Conservation (phyloP, 345 rosid species). For the Viola odorata region DNA sequence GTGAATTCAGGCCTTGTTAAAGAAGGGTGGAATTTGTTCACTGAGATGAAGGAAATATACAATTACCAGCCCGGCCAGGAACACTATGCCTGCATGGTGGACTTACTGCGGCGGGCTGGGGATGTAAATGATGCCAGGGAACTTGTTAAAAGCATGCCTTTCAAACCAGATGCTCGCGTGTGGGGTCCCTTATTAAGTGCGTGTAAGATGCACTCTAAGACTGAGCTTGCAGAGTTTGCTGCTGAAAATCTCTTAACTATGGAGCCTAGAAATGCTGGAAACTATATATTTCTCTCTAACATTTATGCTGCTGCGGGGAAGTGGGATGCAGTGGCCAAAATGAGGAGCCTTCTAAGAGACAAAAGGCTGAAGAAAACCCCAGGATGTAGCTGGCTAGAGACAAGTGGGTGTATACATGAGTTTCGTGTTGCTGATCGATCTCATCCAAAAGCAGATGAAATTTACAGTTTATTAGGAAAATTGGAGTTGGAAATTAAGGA, state of each 20-base stretch:
- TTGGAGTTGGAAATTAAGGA: slow-evolving; percentile 34
- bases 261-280: slow-evolving; percentile 50
- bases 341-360: slow-evolving; percentile 39
- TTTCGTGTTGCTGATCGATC: slow-evolving; percentile 43
- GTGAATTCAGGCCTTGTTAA: slow-evolving; percentile 46
- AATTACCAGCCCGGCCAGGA: slow-evolving; percentile 34
- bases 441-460: slow-evolving; percentile 32
- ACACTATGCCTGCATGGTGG: slow-evolving; percentile 51
- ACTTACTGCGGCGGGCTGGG: slow-evolving; percentile 46
- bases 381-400: slow-evolving; percentile 51
- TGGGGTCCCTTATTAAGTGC: slow-evolving; percentile 53
- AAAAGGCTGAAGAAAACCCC: slow-evolving; percentile 43
- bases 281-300: slow-evolving; percentile 44
- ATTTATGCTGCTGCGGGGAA: slow-evolving; percentile 54
- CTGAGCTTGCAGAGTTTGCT: slow-evolving; percentile 39
- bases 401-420: slow-evolving; percentile 32
- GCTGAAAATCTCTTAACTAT: slow-evolving; percentile 36
- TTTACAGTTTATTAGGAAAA: slow-evolving; percentile 22
- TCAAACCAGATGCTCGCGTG: slow-evolving; percentile 41
- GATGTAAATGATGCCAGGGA: slow-evolving; percentile 36
- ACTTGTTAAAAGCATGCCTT: slow-evolving; percentile 36
- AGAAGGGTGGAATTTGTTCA: slow-evolving; percentile 36
- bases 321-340: slow-evolving; percentile 47
- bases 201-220: slow-evolving; percentile 34
- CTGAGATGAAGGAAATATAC: slow-evolving; percentile 40